Conservation (phyloP, 2,329 filamentous ascomycete species). For the Fusarium sp. region DNA sequence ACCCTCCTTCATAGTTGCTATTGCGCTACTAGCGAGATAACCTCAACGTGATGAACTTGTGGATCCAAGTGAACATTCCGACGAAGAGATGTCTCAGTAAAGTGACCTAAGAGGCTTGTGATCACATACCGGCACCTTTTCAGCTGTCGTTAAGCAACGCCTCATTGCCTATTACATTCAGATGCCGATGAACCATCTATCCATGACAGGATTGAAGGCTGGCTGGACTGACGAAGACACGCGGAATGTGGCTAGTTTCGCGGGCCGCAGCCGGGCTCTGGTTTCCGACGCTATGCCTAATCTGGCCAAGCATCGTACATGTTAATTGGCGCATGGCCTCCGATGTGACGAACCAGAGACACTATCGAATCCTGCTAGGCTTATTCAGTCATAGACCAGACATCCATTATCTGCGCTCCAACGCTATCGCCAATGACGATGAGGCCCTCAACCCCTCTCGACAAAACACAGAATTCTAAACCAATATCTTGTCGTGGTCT, state of each 20-base stretch:
- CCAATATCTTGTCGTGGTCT: background rate
- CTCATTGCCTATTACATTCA: background rate
- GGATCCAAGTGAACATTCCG: background rate
- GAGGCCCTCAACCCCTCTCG: background rate
- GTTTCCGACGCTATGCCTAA: background rate
- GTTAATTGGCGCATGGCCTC: background rate
- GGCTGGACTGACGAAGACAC: background rate
- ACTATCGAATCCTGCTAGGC: background rate
- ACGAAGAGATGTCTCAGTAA: background rate
- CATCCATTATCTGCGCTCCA: background rate
- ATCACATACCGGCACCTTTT: slow-evolving; percentile 6
- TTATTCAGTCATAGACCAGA: background rate
- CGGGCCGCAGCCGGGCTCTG: slow-evolving; percentile 18
- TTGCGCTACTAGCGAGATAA: background rate
- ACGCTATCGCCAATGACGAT: background rate
- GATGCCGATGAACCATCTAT: background rate
- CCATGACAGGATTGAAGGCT: background rate
- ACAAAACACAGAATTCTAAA: background rate
- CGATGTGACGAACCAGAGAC: background rate
- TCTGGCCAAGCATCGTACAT: background rate
- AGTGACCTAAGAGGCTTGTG: background rate
- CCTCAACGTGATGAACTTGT: slow-evolving; percentile 1
- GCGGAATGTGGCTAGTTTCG: background rate
- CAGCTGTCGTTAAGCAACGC: background rate
- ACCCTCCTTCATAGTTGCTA: background rate